A percentile compares a stretch with the other conserved stretches of the same genome.
Evolutionary conservation across 2,329 filamentous ascomycete genomes (phyloP).

Genomic region (Colletotrichum gloeosporioides): DNA sequence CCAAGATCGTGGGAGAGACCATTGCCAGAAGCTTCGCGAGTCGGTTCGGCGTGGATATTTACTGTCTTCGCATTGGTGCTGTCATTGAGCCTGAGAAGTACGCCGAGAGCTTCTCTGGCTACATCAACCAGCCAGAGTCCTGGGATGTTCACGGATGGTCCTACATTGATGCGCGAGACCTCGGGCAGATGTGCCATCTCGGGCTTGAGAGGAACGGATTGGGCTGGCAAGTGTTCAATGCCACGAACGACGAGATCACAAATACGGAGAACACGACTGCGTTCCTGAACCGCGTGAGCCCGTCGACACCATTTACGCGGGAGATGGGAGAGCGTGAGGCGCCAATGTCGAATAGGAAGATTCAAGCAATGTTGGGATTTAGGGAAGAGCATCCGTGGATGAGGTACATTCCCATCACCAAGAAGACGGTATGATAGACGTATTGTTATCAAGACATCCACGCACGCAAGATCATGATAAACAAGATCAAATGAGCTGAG

Average conservation of each 20-base stretch:
- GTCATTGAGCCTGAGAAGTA: slow-evolving; percentile 69
- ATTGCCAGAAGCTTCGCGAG: slow-evolving; percentile 62
- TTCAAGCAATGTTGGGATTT: slow-evolving; percentile 62
- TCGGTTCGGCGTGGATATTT: slow-evolving; percentile 63
- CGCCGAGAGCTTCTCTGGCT: slow-evolving; percentile 53
- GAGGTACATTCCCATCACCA: neutral
- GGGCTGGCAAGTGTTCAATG: slow-evolving; percentile 70
- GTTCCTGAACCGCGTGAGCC: slow-evolving; percentile 55
- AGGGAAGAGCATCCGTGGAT: slow-evolving; percentile 64
- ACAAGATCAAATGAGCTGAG: neutral
- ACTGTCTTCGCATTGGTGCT: slow-evolving; percentile 64
- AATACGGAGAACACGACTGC: slow-evolving; percentile 54
- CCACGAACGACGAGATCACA: slow-evolving; percentile 67
- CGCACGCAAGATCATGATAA: neutral
- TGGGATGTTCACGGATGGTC: slow-evolving; percentile 66
- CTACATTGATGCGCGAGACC: slow-evolving; percentile 66
- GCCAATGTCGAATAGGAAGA: slow-evolving; percentile 66
- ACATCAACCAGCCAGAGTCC: slow-evolving; percentile 53
- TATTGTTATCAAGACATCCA: neutral
- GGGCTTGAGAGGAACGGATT: slow-evolving; percentile 58
- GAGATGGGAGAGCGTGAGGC: slow-evolving; percentile 65
- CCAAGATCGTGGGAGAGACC: slow-evolving; percentile 64
- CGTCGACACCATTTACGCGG: slow-evolving; percentile 55
- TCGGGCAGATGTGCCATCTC: slow-evolving; percentile 65
- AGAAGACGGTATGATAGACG: neutral